phyloP scores from a whole-genome alignment of 352 stramenopile genomes.

The Globisporangium splendens region DNA sequence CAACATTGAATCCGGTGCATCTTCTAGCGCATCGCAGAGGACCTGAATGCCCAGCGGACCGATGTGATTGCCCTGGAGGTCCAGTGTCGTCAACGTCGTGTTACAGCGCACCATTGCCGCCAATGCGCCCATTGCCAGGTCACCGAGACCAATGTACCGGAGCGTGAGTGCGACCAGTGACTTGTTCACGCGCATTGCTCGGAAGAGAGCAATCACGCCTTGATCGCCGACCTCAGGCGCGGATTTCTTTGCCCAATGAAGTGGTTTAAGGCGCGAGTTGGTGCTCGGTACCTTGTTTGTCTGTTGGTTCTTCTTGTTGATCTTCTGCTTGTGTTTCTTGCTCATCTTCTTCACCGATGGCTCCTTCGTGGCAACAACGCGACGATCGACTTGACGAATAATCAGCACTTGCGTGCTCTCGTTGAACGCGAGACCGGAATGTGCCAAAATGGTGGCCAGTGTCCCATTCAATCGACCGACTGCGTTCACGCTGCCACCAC shows the following conservation, averaged over 20 bases:
- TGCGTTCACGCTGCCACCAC: conserved; percentile 2
- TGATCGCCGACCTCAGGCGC: conserved; percentile 17
- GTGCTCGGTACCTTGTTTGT: neutral
- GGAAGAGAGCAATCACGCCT: conserved; percentile 47
- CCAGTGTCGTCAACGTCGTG: conserved; percentile 49
- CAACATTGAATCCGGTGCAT: conserved; percentile 58
- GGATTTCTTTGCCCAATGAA: conserved; percentile 2
- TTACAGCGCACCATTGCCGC: conserved; percentile 62
- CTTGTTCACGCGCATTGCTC: conserved; percentile 46
- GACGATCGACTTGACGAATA: conserved; percentile 19
- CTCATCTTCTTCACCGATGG: conserved; percentile 11
- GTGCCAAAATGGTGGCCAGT: conserved; percentile 28
- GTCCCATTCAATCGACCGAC: conserved; percentile 18
- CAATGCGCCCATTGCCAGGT: conserved; percentile 48
- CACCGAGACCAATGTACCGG: conserved; percentile 40
- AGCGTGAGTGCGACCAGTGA: conserved; percentile 45
- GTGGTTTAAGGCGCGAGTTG: neutral
- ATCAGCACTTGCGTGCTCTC: conserved; percentile 29
- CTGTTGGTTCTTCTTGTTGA: neutral
- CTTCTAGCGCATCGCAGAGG: conserved; percentile 53
- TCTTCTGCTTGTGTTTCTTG: conserved; percentile 7
- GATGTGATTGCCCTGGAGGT: conserved; percentile 51
- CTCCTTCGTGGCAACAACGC: conserved; percentile 1
- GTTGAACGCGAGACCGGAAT: conserved; percentile 38
- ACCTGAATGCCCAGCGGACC: conserved; percentile 38